Conservation (phyloP, 2,329 filamentous ascomycete species). For the Neopestalotiopsis sp. region DNA sequence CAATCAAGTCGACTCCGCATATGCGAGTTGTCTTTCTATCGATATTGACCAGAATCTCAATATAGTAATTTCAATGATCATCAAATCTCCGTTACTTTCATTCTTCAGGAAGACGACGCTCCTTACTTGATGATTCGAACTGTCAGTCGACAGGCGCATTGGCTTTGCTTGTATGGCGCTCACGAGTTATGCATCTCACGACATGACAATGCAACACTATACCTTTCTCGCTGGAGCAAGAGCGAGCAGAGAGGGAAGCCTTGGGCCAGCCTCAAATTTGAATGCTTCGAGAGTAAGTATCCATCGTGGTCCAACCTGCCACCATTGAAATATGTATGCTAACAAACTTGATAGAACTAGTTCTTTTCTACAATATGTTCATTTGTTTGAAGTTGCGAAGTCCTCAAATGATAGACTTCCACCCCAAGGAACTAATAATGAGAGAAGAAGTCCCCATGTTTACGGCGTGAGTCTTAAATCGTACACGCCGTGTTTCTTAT, state of each 20-base stretch:
- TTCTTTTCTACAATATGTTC: slow-evolving; percentile 64
- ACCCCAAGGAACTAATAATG: slow-evolving; percentile 52
- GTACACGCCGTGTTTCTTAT: not conserved
- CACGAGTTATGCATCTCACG: slow-evolving; percentile 61
- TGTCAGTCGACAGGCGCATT: slow-evolving; percentile 42
- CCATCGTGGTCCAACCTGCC: too few species aligned
- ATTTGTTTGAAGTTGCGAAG: slow-evolving; percentile 60
- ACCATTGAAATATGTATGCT: too few species aligned
- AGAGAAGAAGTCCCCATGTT: slow-evolving; percentile 57
- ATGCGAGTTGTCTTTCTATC: not conserved
- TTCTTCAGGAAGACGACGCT: slow-evolving; percentile 48
- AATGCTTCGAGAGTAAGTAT: slow-evolving; percentile 63
- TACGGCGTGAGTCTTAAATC: slow-evolving; percentile 54
- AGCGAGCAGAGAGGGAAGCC: slow-evolving; percentile 47
- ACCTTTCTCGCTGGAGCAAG: slow-evolving; percentile 57
- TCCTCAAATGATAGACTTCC: slow-evolving; percentile 46
- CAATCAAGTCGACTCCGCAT: too few species aligned
- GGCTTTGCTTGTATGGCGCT: slow-evolving; percentile 55
- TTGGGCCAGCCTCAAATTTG: slow-evolving; percentile 62
- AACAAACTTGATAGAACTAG: too few species aligned
- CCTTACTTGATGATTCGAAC: slow-evolving; percentile 55
- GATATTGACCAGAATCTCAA: not conserved
- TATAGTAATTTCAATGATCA: slow-evolving; percentile 60
- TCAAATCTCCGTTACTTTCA: slow-evolving; percentile 57
- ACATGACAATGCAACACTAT: slow-evolving; percentile 49